A percentile compares a stretch with the other conserved stretches of the same genome.
phyloP scores from a whole-genome alignment of 2,329 filamentous ascomycete genomes.

The Arthroderma uncinatum region DNA sequence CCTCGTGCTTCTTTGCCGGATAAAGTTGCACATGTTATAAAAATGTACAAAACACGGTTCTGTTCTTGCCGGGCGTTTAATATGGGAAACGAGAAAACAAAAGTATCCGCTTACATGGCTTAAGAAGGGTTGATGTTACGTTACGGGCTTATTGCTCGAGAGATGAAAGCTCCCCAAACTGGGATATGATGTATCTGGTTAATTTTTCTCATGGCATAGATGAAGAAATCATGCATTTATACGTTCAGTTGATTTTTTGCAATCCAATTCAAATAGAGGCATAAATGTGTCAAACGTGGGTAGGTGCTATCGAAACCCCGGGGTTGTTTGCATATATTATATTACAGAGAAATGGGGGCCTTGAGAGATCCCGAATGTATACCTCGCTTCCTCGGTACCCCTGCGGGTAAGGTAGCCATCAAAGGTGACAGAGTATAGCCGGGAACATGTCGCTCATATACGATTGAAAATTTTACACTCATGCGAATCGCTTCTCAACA shows the following conservation, averaged over 20 bases:
- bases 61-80: neutral
- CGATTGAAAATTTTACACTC: constrained; percentile 17
- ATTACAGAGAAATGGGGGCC: neutral
- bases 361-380: neutral
- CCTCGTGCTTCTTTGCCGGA: neutral
- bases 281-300: too few species aligned
- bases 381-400: neutral
- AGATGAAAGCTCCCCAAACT: neutral
- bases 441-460: neutral
- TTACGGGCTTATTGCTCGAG: too few species aligned
- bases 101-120: too few species aligned
- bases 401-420: neutral
- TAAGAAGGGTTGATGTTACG: neutral
- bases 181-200: neutral
- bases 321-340: neutral
- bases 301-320: neutral
- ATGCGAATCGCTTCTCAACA: constrained; percentile 63
- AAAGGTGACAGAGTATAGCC: too few species aligned
- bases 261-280: too few species aligned
- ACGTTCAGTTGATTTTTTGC: neutral
- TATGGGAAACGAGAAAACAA: neutral
- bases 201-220: too few species aligned
- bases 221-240: neutral
- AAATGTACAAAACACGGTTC: neutral
- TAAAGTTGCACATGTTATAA: neutral